These are phyloP conservation scores for Straminergon stramineum DNA, from an alignment of 225 moss, liverwort and hornwort genomes.

Conservation along the genomic window DNA sequence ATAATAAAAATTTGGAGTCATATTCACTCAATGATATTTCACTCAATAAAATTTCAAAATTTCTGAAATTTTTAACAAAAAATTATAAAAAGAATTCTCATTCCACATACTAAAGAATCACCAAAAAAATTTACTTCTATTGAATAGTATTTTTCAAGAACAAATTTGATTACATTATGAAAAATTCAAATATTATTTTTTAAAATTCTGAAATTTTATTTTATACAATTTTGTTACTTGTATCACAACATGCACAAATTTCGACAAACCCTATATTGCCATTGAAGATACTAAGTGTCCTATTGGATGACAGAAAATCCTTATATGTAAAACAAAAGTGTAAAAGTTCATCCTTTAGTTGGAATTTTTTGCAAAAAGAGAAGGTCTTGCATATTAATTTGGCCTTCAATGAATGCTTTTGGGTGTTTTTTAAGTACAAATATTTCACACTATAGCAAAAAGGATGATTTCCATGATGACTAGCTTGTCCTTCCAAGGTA, in stretches of 20 bases:
- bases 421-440: background rate
- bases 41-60: background rate
- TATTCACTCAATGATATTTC: background rate
- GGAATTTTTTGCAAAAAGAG: background rate
- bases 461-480: background rate
- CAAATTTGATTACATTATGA: background rate
- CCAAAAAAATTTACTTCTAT: background rate
- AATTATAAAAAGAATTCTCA: no score
- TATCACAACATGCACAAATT: background rate
- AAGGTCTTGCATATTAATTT: background rate
- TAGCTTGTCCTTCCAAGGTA: background rate
- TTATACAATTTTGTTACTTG: background rate
- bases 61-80: background rate
- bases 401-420: background rate
- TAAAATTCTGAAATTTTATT: background rate
- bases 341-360: rapidly evolving
- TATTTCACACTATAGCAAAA: background rate
- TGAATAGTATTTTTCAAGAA: rapidly evolving
- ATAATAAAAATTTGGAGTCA: background rate
- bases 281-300: no score
- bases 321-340: background rate
- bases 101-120: no score
- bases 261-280: no score
- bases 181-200: no score
- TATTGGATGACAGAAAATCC: background rate